phyloP scores from a whole-genome alignment of 257 asterid genomes.

The Rubia yunnanensis region DNA sequence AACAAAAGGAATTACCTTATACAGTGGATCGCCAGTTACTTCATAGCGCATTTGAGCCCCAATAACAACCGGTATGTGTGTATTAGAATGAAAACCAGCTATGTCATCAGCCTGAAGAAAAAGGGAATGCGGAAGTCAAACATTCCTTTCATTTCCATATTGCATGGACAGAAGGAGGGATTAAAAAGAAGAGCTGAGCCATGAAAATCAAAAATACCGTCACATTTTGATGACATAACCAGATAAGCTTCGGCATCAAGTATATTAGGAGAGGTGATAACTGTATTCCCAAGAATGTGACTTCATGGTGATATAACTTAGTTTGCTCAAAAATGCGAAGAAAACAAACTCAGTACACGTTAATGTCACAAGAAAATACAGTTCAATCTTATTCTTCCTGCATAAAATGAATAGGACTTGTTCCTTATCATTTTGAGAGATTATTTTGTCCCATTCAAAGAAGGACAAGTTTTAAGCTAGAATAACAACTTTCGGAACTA shows the following conservation, averaged over 20 bases:
- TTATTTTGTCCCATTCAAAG: neutral
- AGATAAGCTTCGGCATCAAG: neutral
- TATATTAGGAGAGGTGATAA: neutral
- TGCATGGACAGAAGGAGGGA: neutral
- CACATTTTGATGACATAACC: too few species aligned
- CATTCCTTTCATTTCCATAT: neutral
- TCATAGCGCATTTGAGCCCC: constrained; percentile 96
- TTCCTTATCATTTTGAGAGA: neutral
- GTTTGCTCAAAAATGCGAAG: neutral
- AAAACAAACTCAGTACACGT: neutral
- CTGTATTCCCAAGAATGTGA: neutral
- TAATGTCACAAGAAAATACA: neutral
- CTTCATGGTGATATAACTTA: neutral
- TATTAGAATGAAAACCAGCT: constrained; percentile 72
- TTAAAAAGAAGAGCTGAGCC: too few species aligned
- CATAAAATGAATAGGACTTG: neutral
- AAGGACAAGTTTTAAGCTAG: neutral
- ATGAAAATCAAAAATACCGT: too few species aligned
- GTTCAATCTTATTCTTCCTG: neutral
- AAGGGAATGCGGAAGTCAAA: constrained; percentile 1
- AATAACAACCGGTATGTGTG: constrained; percentile 81
- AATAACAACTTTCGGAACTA: neutral
- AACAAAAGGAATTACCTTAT: constrained; percentile 36
- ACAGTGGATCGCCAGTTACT: constrained; percentile 73
- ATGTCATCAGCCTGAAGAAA: constrained; percentile 61